Evolutionary conservation across 768 basidiomycete species (phyloP), one percentile per base, ranked within the genome.

Genomic region (Auricularia sp.): DNA sequence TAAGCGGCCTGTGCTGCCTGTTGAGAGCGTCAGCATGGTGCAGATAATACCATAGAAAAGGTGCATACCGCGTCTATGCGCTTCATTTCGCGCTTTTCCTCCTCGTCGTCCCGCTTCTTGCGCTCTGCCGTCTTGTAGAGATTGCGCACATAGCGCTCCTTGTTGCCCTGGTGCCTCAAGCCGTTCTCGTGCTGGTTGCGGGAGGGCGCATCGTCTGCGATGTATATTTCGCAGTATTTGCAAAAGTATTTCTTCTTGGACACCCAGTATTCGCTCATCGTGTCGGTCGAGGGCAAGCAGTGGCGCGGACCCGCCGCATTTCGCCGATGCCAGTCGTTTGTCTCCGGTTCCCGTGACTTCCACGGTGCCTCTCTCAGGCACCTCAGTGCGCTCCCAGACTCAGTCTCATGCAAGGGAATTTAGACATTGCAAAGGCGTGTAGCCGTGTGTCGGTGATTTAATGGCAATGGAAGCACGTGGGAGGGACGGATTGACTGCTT

Each of bases 201-300:
- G 1, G 96, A 98, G 66, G 97, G 90, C 10, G 81, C 92, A 80
- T 99, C 96, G 77, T 99, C 97, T 63, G 94, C 85, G 67, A 99
- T 98, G 79, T 88, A 98, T 68, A 93, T 94, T 62, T 94, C 90
- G 79, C 97, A 98, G 80, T 98, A 98, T 74, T 94, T 94, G 86
- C 94, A 97, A 73, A 85, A 90, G 76, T 95, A 96, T 70, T 86
- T 89, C 76, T 94, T 94, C 74, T 90, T 86, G 33, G 92, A 92
- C 67, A 94, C 88, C 92, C 93, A 95, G 74, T 89, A 94, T 74
- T 94, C 92, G 69, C 86, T 87, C 92, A 94, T 94, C 73, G 69
- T 70, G 68, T 66, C 54, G 21, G 59, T 61, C 21, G 36, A 59
- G 47, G 8, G 63, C 34, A 8, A 61, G 36, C 47, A 6, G 47